phyloP scores from a whole-genome alignment of 345 rosid species.

The Camelina hispida region DNA sequence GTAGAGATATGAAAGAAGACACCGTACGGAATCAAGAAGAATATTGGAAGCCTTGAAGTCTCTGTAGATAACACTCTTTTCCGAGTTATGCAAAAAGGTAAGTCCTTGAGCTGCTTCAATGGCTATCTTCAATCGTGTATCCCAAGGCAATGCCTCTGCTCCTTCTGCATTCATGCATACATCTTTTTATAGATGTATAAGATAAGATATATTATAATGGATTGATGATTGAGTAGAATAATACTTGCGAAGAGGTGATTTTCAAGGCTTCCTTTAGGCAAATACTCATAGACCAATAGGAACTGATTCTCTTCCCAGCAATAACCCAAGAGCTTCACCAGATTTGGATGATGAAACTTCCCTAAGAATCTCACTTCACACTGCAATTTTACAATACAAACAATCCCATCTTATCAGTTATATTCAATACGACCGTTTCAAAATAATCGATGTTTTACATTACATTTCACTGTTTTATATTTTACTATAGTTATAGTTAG shows the following conservation, averaged over 20 bases:
- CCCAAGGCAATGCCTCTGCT: constrained; percentile 71
- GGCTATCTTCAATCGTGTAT: constrained; percentile 62
- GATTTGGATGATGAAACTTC: constrained; percentile 78
- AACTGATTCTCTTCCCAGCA: constrained; percentile 77
- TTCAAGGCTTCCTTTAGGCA: constrained; percentile 81
- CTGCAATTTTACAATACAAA: constrained; percentile 47
- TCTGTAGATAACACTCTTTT: constrained; percentile 82
- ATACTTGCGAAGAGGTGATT: constrained; percentile 77
- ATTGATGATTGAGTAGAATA: constrained; percentile 10
- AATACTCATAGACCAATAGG: constrained; percentile 77
- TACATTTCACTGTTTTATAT: not conserved
- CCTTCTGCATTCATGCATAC: constrained; percentile 47
- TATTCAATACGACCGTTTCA: not conserved
- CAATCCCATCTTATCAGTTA: constrained; percentile 1
- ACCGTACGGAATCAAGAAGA: constrained; percentile 69
- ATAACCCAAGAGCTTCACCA: constrained; percentile 81
- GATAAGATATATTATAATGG: not conserved
- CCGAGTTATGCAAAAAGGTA: constrained; percentile 70
- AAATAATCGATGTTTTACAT: not conserved
- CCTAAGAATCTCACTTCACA: constrained; percentile 83
- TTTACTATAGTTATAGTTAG: not conserved
- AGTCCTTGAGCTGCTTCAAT: constrained; percentile 86
- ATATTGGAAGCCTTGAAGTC: constrained; percentile 90
- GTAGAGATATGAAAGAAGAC: not conserved
- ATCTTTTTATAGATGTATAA: not conserved